phyloP scores from a whole-genome alignment of 2,329 filamentous ascomycete species.

The Calonectria pteridis region DNA sequence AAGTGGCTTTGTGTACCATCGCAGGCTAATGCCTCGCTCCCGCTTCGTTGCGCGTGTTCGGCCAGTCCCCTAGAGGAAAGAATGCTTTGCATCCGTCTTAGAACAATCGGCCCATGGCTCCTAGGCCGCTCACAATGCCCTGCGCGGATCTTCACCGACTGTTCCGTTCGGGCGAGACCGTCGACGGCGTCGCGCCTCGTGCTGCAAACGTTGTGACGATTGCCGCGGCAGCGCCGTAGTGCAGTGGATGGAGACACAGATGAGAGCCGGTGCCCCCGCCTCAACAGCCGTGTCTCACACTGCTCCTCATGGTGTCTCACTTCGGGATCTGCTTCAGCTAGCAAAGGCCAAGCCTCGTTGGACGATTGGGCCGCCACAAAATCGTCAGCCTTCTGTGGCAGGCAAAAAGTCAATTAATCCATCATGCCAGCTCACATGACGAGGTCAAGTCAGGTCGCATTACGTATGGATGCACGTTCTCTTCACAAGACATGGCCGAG shows the following conservation, averaged over 20 bases:
- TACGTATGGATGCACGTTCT: background rate
- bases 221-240: slow-evolving; percentile 27
- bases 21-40: slow-evolving; percentile 44
- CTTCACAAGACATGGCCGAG: slow-evolving; percentile 32
- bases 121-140: slow-evolving; percentile 24
- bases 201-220: slow-evolving; percentile 27
- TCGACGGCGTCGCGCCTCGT: slow-evolving; percentile 31
- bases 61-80: slow-evolving; percentile 35
- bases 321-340: slow-evolving; percentile 5
- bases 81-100: slow-evolving; percentile 39
- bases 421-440: slow-evolving; percentile 29
- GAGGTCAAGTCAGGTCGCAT: slow-evolving; percentile 20
- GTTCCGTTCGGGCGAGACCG: slow-evolving; percentile 33
- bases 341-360: slow-evolving; percentile 19
- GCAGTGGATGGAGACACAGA: slow-evolving; percentile 30
- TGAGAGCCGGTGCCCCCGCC: slow-evolving; percentile 21
- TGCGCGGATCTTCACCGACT: slow-evolving; percentile 44
- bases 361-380: slow-evolving; percentile 24
- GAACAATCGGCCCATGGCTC: slow-evolving; percentile 33
- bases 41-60: slow-evolving; percentile 41
- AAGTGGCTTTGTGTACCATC: slow-evolving; percentile 35
- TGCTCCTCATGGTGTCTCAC: slow-evolving; percentile 35
- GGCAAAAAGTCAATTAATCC: slow-evolving; percentile 23
- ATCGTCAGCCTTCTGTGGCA: slow-evolving; percentile 18
- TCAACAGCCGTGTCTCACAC: slow-evolving; percentile 35